These are phyloP conservation scores for Murraya paniculata DNA, from an alignment of 345 rosid genomes.

Conservation along the genomic window DNA sequence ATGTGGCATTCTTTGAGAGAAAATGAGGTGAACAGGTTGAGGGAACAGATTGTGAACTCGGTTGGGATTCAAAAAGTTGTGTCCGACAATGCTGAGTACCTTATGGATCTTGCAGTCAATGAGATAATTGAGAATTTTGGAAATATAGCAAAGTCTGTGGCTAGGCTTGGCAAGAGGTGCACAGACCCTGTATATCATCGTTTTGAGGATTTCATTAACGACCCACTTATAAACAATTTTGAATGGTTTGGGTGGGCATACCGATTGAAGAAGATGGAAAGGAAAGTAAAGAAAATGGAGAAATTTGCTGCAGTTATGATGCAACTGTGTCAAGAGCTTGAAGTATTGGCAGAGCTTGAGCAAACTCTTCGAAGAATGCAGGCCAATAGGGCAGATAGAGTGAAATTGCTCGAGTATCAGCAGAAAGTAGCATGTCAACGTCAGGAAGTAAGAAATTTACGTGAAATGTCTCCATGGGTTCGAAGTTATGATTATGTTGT, in stretches of 20 bases:
- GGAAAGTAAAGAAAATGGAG: slow-evolving; percentile 66
- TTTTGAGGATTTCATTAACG: slow-evolving; percentile 44
- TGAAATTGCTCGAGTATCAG: slow-evolving; percentile 49
- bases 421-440: slow-evolving; percentile 52
- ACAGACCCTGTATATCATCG: slow-evolving; percentile 39
- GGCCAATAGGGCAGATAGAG: slow-evolving; percentile 33
- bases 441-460: slow-evolving; percentile 51
- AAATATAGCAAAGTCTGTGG: slow-evolving; percentile 40
- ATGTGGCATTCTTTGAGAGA: slow-evolving; percentile 56
- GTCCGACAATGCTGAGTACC: slow-evolving; percentile 40
- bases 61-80: slow-evolving; percentile 50
- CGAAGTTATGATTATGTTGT: slow-evolving; percentile 55
- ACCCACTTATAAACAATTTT: slow-evolving; percentile 35
- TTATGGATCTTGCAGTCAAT: slow-evolving; percentile 55
- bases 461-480: slow-evolving; percentile 57
- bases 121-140: slow-evolving; percentile 54
- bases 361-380: slow-evolving; percentile 57
- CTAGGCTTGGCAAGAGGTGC: slow-evolving; percentile 50
- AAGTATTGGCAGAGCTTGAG: slow-evolving; percentile 65
- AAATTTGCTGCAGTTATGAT: slow-evolving; percentile 40
- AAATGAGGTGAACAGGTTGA: slow-evolving; percentile 37
- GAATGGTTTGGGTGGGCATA: slow-evolving; percentile 63
- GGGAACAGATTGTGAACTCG: slow-evolving; percentile 42
- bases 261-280: slow-evolving; percentile 62
- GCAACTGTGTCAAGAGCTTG: slow-evolving; percentile 57